Evolutionary conservation across 192 early-diverging fungal genomes (phyloP).

Genomic region (Phycomyces blakesleeanus): DNA sequence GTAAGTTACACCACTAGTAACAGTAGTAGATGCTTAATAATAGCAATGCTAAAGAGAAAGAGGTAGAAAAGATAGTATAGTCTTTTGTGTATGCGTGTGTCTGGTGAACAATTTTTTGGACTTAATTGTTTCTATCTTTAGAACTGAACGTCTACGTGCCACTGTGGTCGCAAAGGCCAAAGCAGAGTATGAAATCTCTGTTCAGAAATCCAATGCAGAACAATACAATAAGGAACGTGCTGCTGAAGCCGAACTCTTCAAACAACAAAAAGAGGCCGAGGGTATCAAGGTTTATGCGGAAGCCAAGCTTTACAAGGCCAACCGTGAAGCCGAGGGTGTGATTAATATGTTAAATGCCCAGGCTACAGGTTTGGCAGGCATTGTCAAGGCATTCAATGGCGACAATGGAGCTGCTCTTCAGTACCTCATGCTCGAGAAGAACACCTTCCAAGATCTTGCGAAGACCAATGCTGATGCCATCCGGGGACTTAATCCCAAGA

Average conservation of each 20-base stretch:
- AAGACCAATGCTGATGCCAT: constrained; percentile 49
- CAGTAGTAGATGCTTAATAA: no score
- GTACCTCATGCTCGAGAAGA: constrained; percentile 52
- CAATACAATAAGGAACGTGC: constrained; percentile 35
- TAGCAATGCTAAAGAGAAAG: no score
- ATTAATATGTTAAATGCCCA: constrained; percentile 37
- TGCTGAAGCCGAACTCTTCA: constrained; percentile 42
- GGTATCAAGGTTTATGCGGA: constrained; percentile 18
- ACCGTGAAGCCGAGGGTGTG: constrained; percentile 48
- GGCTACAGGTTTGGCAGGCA: constrained; percentile 37
- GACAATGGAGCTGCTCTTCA: constrained; percentile 37
- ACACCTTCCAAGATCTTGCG: constrained; percentile 44
- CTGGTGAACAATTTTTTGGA: no score
- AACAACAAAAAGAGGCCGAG: constrained; percentile 35
- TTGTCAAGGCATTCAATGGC: constrained; percentile 30
- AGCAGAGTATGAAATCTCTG: constrained; percentile 43
- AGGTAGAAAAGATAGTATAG: no score
- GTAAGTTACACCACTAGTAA: no score
- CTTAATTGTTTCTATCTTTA: no score
- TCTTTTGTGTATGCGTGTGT: no score
- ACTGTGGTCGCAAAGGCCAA: constrained; percentile 41
- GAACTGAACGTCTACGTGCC: constrained; percentile 42
- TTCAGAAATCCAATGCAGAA: constrained; percentile 39
- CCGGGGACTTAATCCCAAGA: constrained; percentile 49
- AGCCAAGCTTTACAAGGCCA: constrained; percentile 31